phyloP scores from a whole-genome alignment of 768 basidiomycete genomes.

The Leccinum olivaceopallidum region DNA sequence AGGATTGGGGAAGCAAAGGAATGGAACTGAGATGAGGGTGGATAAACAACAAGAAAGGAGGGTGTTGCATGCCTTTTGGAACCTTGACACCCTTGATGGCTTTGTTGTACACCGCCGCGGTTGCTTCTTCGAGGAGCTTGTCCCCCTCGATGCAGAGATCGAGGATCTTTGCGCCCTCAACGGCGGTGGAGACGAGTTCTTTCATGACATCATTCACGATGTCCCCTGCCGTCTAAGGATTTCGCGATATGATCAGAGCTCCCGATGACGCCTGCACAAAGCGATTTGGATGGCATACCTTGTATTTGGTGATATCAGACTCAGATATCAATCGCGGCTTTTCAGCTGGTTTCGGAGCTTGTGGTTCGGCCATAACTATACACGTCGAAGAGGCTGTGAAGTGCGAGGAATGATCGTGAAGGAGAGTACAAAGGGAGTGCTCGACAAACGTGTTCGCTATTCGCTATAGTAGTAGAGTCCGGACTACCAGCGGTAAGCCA shows the following conservation, averaged over 20 bases:
- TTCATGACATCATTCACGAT: constrained; percentile 85
- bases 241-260: constrained; percentile 10
- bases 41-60: neutral
- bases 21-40: neutral
- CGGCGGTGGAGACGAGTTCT: constrained; percentile 72
- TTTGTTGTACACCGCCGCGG: constrained; percentile 88
- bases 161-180: constrained; percentile 84
- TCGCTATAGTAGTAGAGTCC: constrained; percentile 1
- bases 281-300: constrained; percentile 45
- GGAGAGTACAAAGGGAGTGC: neutral
- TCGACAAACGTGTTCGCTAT: constrained; percentile 9
- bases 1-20: neutral
- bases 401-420: constrained; percentile 9
- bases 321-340: constrained; percentile 59
- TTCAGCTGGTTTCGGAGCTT: constrained; percentile 47
- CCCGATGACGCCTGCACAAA: constrained; percentile 14
- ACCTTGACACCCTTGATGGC: constrained; percentile 85
- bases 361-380: constrained; percentile 58
- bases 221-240: constrained; percentile 78
- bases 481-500: neutral
- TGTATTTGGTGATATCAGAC: constrained; percentile 85
- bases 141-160: constrained; percentile 94
- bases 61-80: constrained; percentile 66
- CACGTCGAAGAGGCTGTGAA: constrained; percentile 5
- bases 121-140: constrained; percentile 86